Conservation (phyloP, 2,329 filamentous ascomycete species). For the Pyricularia grisea region DNA sequence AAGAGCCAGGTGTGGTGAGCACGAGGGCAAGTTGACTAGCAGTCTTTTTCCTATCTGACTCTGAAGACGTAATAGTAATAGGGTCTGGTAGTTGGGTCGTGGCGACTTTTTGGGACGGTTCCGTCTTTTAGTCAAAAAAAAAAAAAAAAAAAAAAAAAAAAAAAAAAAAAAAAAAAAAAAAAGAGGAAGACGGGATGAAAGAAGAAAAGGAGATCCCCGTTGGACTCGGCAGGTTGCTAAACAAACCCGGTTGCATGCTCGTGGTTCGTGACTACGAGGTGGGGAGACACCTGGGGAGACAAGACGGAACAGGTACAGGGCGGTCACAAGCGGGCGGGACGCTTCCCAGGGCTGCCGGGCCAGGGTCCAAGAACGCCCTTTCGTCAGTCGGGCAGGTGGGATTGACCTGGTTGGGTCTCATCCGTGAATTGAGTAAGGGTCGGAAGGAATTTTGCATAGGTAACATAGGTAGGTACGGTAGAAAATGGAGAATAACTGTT, state of each 20-base stretch:
- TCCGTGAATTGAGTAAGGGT: neutral
- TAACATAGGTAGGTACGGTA: too few species aligned
- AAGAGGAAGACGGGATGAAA: neutral
- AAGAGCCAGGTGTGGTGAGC: neutral
- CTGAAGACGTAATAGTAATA: neutral
- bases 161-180: neutral
- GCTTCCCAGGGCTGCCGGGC: neutral
- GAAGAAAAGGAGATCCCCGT: neutral
- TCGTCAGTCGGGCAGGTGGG: neutral
- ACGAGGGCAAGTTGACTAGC: neutral
- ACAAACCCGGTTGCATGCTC: neutral
- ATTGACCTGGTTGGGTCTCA: neutral
- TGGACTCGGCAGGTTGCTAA: neutral
- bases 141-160: too few species aligned
- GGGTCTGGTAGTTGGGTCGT: neutral
- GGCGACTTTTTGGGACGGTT: neutral
- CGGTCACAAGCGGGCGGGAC: neutral
- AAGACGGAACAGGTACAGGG: neutral
- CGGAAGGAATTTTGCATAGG: neutral
- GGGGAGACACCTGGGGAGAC: neutral
- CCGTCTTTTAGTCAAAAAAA: too few species aligned
- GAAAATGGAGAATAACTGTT: neutral
- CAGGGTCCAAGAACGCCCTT: neutral
- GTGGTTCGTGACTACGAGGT: neutral
- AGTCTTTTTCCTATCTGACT: neutral